These are phyloP conservation scores for Rhodosporidiobolus odoratus DNA, from an alignment of 768 basidiomycete species.

Conservation along the genomic window DNA sequence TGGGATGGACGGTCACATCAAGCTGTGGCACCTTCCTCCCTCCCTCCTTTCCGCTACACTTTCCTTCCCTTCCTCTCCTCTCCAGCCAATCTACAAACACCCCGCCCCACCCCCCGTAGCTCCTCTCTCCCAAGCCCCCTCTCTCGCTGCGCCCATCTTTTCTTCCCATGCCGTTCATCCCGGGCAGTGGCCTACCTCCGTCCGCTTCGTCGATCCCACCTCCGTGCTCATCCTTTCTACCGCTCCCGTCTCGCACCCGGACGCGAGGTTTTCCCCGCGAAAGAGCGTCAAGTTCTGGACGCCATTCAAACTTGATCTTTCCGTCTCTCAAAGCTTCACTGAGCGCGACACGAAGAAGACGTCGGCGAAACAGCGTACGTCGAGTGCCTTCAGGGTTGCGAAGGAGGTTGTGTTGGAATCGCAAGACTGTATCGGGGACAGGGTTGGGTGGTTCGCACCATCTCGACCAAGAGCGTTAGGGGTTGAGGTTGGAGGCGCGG, in stretches of 20 bases:
- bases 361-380: neutral
- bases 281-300: conserved; percentile 13
- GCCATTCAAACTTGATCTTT: neutral
- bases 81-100: neutral
- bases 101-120: neutral
- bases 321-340: too few species aligned
- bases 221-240: neutral
- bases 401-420: conserved; percentile 16
- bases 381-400: neutral
- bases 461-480: too few species aligned
- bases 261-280: neutral
- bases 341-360: neutral
- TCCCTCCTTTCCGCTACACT: conserved; percentile 2
- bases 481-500: neutral
- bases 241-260: neutral
- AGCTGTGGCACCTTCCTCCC: conserved; percentile 7
- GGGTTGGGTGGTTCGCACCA: neutral
- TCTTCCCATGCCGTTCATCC: conserved; percentile 15
- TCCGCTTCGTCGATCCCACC: neutral
- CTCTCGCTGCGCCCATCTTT: conserved; percentile 9
- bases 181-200: conserved; percentile 19
- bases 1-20: conserved; percentile 12
- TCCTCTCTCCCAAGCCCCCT: neutral
- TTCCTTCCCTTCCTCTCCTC: neutral
- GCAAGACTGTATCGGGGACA: conserved; percentile 13